These are phyloP conservation scores for Drechslerella coelobrocha DNA, from an alignment of 2,329 filamentous ascomycete species.

Conservation along the genomic window DNA sequence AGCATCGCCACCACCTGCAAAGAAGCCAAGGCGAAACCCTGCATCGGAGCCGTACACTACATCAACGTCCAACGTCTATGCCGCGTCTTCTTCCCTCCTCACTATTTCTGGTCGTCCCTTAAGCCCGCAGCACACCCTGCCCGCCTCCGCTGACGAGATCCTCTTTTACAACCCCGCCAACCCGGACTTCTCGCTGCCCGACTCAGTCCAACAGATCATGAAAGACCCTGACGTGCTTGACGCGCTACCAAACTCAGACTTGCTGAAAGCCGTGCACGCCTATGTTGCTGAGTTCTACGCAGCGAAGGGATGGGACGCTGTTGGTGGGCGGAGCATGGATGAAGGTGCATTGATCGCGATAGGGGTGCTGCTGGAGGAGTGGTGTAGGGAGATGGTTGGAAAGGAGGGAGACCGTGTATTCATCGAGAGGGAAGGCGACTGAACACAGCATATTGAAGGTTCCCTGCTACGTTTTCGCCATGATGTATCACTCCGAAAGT, in stretches of 20 bases:
- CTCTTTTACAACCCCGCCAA: conserved; percentile 28
- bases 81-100: conserved; percentile 35
- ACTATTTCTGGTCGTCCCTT: conserved; percentile 21
- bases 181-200: conserved; percentile 25
- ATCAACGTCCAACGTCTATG: conserved; percentile 29
- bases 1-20: neutral
- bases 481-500: neutral
- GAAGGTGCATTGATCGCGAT: conserved; percentile 78
- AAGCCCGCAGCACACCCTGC: conserved; percentile 12
- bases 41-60: conserved; percentile 23
- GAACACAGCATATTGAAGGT: neutral
- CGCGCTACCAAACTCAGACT: conserved; percentile 70
- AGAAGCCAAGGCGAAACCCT: neutral
- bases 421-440: conserved; percentile 64
- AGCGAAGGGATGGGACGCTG: conserved; percentile 55
- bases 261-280: conserved; percentile 72
- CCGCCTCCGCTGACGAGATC: conserved; percentile 44
- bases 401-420: conserved; percentile 74
- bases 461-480: neutral
- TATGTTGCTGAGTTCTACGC: conserved; percentile 74
- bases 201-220: conserved; percentile 18
- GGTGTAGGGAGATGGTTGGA: conserved; percentile 68
- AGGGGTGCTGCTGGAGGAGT: conserved; percentile 77
- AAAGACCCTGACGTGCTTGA: conserved; percentile 42
- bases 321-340: conserved; percentile 70